Evolutionary conservation across 805 yeast species (phyloP), one percentile per base, ranked within the genome.

Genomic region (Myxozyma geophila): DNA sequence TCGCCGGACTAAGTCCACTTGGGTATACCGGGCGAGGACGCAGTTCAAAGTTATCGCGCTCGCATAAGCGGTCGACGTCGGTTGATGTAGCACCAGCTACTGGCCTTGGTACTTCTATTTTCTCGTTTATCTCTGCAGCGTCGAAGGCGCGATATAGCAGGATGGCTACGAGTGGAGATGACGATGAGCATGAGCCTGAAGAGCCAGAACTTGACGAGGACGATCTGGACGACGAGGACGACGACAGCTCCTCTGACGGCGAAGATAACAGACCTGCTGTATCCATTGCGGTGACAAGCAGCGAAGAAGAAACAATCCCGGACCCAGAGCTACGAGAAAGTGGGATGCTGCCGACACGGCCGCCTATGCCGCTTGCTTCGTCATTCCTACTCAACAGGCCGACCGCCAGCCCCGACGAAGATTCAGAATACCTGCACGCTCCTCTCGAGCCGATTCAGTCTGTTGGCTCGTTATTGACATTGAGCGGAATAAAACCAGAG

Each of bases 131-230:
- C 28, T 48, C 68, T 7, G 68, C 68, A 3, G 62, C 68, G 13
- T 65, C 68, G 33, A 50, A 55, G 12, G 59, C 56, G 0, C 44
- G 59, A 47, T 65, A 60, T 52, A 59, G 46, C 40, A 39, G 56
- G 13, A 17, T 64, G 28, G 54, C 53, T 12, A 36, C 59, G 2
- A 50, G 23, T 53, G 61, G 49, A 4, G 61, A 55, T 33, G 63
- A 59, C 39, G 66, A 64, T 19, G 66, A 62, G 33, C 47, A 52
- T 10, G 67, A 63, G n/a, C 35, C 28, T 37, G 78, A 76, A 37
- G 78, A 74, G 13, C 70, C 73, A 28, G 72, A 68, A 10, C 68
- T 70, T 35, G 74, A 71, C 12, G 69, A 71, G 13, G 53, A 63
- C 17, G 74, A 67, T 17, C 68, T 60, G n/a, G 74, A 69, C 15